Conservation (phyloP, 1,284 basidiomycete species). For the Ustilago vetiveriae region DNA sequence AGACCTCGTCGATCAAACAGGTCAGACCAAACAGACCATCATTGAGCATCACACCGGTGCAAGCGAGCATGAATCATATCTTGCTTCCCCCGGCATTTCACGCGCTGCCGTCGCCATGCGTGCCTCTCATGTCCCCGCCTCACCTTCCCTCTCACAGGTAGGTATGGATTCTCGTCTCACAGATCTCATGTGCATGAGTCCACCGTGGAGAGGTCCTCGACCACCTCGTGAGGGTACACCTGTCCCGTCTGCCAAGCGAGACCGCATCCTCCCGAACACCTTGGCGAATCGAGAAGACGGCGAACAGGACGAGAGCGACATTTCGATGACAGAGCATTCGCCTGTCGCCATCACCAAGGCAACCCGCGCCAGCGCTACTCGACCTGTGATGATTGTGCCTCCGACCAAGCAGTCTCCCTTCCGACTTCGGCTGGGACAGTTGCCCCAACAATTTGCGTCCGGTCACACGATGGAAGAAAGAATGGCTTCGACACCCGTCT, state of each 20-base stretch:
- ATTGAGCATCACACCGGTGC: neutral
- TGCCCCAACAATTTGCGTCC: neutral
- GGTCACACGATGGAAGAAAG: neutral
- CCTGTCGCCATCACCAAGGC: slow-evolving; percentile 10
- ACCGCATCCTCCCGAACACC: slow-evolving; percentile 15
- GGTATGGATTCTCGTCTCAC: slow-evolving; percentile 49
- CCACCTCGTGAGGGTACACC: slow-evolving; percentile 29
- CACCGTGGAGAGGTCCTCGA: slow-evolving; percentile 28
- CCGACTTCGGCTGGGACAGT: slow-evolving; percentile 17
- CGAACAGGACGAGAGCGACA: slow-evolving; percentile 10
- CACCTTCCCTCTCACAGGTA: slow-evolving; percentile 41
- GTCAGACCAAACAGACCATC: neutral
- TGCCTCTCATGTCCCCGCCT: slow-evolving; percentile 9
- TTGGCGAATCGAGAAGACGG: slow-evolving; percentile 3
- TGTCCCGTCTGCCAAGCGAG: slow-evolving; percentile 25
- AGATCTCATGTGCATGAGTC: slow-evolving; percentile 42
- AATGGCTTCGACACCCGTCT: slow-evolving; percentile 17
- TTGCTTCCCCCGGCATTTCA: slow-evolving; percentile 31
- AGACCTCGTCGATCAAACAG: slow-evolving; percentile 23
- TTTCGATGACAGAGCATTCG: slow-evolving; percentile 9
- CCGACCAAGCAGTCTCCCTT: slow-evolving; percentile 29
- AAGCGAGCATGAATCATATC: slow-evolving; percentile 1
- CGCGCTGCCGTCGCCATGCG: slow-evolving; percentile 19
- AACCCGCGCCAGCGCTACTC: slow-evolving; percentile 3
- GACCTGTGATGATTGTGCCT: neutral